Conservation (phyloP, 1,284 basidiomycete genomes). For the Coniferiporia weirii region DNA sequence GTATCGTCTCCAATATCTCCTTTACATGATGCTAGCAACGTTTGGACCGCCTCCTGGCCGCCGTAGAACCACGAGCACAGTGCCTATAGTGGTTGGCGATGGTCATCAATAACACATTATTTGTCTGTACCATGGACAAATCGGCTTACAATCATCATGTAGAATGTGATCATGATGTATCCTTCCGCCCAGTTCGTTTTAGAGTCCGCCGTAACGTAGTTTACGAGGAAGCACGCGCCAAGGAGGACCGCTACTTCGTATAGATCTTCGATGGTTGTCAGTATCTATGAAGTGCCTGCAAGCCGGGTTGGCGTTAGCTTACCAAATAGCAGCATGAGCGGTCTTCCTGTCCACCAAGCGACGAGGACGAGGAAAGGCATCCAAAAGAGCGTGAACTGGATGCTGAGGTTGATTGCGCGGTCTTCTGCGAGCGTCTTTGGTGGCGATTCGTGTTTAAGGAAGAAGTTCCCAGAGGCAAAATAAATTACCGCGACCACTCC, state of each 20-base stretch:
- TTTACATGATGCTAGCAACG: slow-evolving; percentile 26
- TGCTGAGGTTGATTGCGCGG: slow-evolving; percentile 58
- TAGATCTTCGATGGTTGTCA: slow-evolving; percentile 29
- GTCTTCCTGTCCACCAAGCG: slow-evolving; percentile 52
- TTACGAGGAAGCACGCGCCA: slow-evolving; percentile 62
- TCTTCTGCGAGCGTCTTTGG: slow-evolving; percentile 50
- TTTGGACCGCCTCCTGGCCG: slow-evolving; percentile 38
- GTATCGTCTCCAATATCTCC: slow-evolving; percentile 1
- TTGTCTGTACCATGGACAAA: neutral
- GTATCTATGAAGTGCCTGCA: neutral
- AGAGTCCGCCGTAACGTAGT: slow-evolving; percentile 63
- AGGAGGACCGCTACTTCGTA: slow-evolving; percentile 59
- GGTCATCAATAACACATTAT: neutral
- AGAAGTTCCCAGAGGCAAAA: slow-evolving; percentile 32
- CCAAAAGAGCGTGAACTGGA: slow-evolving; percentile 66
- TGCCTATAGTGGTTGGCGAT: slow-evolving; percentile 28
- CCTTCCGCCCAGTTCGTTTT: slow-evolving; percentile 71
- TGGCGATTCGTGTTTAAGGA: slow-evolving; percentile 30
- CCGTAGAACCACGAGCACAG: slow-evolving; percentile 54
- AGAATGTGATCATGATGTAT: slow-evolving; percentile 54
- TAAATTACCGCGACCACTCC: slow-evolving; percentile 26
- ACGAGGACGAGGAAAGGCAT: slow-evolving; percentile 56
- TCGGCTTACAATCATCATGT: slow-evolving; percentile 44
- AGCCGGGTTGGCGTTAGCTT: slow-evolving; percentile 14
- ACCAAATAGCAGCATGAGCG: slow-evolving; percentile 55